Percentiles rank a stretch among this genome's conserved stretches.
Conservation (phyloP, 2,329 filamentous ascomycete species). For the Penicillium hordei region DNA sequence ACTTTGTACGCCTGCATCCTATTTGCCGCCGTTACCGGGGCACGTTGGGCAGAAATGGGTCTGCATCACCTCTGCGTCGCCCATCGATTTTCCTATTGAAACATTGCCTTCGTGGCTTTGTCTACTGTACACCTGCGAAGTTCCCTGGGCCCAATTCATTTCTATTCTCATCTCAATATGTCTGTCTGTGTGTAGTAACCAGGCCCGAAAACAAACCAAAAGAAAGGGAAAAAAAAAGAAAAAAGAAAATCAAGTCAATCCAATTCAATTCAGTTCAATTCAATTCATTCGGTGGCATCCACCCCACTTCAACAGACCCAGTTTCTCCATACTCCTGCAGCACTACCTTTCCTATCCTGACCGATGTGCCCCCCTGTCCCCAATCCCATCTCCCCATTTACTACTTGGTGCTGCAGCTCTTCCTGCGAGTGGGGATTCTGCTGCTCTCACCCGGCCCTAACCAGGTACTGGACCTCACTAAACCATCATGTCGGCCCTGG, state of each 20-base stretch:
- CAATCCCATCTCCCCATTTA: constrained; percentile 24
- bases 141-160: not conserved
- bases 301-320: constrained; percentile 29
- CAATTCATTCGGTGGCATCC: constrained; percentile 26
- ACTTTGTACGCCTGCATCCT: constrained; percentile 19
- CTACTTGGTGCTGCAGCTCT: constrained; percentile 32
- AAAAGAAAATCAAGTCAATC: constrained; percentile 10
- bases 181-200: not conserved
- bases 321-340: constrained; percentile 25
- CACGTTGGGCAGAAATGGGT: constrained; percentile 32
- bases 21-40: constrained; percentile 26
- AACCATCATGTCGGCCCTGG: constrained; percentile 24
- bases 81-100: constrained; percentile 3
- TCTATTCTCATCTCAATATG: not conserved
- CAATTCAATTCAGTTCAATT: constrained; percentile 18
- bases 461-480: constrained; percentile 26
- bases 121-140: not conserved
- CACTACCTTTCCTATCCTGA: constrained; percentile 27
- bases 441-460: constrained; percentile 32
- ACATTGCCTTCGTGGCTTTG: constrained; percentile 9
- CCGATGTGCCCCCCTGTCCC: constrained; percentile 16
- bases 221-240: constrained; percentile 9
- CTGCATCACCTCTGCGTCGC: constrained; percentile 21
- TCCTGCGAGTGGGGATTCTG: constrained; percentile 30
- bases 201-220: constrained; percentile 12